Percentiles rank a stretch among this genome's conserved stretches.
phyloP scores from a whole-genome alignment of 2,329 filamentous ascomycete species.

The Sarocladium strictum region DNA sequence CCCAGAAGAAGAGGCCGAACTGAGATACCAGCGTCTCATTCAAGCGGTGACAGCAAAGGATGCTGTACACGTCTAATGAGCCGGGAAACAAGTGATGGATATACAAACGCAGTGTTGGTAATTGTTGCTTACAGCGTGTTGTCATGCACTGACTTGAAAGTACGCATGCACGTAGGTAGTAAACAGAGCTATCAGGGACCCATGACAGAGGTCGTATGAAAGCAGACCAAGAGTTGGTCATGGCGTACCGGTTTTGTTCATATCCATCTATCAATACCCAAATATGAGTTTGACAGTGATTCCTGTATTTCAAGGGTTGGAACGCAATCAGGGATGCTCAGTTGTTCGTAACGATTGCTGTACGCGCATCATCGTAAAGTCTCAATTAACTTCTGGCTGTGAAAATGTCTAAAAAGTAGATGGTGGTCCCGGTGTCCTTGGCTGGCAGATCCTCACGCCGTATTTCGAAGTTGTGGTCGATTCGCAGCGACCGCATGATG shows the following conservation, averaged over 20 bases:
- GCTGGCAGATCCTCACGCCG: too few relatives aligned
- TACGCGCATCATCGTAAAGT: too few relatives aligned
- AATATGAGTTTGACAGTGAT: neutral
- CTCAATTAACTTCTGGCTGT: too few relatives aligned
- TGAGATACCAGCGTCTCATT: conserved; percentile 12
- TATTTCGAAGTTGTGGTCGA: too few relatives aligned
- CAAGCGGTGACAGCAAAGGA: conserved; percentile 12
- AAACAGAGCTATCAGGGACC: neutral
- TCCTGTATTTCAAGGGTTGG: too few relatives aligned
- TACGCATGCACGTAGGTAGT: neutral
- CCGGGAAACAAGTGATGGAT: neutral
- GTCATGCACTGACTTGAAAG: neutral
- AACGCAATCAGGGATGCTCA: too few relatives aligned
- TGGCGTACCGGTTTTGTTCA: neutral
- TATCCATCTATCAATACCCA: conserved; percentile 1
- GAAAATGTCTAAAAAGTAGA: too few relatives aligned
- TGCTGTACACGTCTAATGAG: conserved; percentile 1
- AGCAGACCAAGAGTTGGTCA: neutral
- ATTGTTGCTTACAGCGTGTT: too few relatives aligned
- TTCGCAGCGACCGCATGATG: neutral
- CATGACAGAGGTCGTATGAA: neutral
- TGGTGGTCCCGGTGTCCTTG: too few relatives aligned
- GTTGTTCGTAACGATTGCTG: too few relatives aligned
- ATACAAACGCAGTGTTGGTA: neutral
- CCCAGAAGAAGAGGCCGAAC: conserved; percentile 11